A percentile compares a stretch with the other conserved stretches of the same genome.
Conservation (phyloP, 2,329 filamentous ascomycete genomes). For the Microdochium trichocladiopsis region DNA sequence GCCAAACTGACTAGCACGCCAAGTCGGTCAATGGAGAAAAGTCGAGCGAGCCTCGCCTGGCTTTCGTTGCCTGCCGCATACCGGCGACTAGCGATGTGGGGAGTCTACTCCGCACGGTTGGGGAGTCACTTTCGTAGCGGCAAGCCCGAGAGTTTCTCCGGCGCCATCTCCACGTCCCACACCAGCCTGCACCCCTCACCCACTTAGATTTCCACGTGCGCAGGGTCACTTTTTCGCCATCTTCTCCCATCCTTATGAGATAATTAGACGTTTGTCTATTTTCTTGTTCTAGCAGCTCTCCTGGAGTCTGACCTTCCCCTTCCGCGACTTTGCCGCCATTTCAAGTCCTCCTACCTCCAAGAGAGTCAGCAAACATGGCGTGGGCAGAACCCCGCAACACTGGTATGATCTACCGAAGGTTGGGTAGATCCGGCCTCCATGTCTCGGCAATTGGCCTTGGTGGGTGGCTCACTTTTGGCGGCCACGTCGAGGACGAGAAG, state of each 20-base stretch:
- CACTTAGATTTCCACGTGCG: not conserved
- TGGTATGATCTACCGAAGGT: conserved; percentile 6
- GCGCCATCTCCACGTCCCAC: not conserved
- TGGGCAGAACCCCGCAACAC: conserved; percentile 7
- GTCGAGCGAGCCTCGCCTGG: not conserved
- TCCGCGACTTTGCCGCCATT: not conserved
- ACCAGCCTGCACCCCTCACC: not conserved
- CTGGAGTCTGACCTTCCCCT: not conserved
- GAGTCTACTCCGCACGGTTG: not conserved
- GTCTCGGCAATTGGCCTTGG: conserved; percentile 29
- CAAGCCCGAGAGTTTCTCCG: not conserved
- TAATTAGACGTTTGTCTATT: not conserved
- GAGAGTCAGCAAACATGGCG: conserved; percentile 5
- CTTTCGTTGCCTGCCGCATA: not conserved
- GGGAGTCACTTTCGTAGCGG: no score
- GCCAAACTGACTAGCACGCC: not conserved
- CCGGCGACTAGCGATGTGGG: not conserved
- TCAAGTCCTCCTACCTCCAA: not conserved
- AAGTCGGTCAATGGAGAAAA: not conserved
- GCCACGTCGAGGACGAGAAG: conserved; percentile 21
- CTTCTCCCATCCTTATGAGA: not conserved
- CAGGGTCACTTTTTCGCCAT: not conserved
- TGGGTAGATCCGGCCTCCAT: conserved; percentile 11
- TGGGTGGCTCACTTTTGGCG: conserved; percentile 8
- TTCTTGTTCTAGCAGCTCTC: not conserved